Percentiles rank a stretch among this genome's conserved stretches.
Evolutionary conservation across 1,284 basidiomycete genomes (phyloP).

Genomic region (Takashimella tepidaria): DNA sequence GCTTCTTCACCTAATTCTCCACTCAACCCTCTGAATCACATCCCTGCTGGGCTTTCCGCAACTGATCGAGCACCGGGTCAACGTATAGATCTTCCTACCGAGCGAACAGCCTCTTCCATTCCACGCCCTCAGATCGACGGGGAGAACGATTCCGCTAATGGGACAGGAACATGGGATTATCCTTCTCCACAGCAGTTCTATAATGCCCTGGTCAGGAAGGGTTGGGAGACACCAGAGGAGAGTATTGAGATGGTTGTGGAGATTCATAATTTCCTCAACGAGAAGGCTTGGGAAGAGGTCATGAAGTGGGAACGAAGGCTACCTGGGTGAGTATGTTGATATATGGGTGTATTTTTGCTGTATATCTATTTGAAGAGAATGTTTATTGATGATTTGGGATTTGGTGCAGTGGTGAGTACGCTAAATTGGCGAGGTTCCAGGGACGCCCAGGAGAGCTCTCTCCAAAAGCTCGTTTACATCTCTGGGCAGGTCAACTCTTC

Average conservation of each 20-base stretch:
- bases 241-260: constrained; percentile 95
- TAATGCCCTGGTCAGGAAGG: constrained; percentile 93
- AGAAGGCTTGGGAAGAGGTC: constrained; percentile 93
- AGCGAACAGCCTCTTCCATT: constrained; percentile 76
- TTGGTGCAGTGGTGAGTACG: constrained; percentile 48
- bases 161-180: constrained; percentile 74
- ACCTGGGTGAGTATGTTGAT: constrained; percentile 46
- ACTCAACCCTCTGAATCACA: constrained; percentile 81
- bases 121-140: constrained; percentile 59
- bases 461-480: constrained; percentile 77
- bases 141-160: constrained; percentile 37
- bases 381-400: neutral
- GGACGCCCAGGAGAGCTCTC: constrained; percentile 79
- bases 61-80: constrained; percentile 46
- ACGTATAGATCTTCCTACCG: constrained; percentile 61
- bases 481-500: constrained; percentile 79
- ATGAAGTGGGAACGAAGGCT: constrained; percentile 82
- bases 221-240: constrained; percentile 96
- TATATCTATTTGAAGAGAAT: neutral
- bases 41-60: constrained; percentile 64
- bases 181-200: constrained; percentile 98
- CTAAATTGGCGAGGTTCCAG: constrained; percentile 74
- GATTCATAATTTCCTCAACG: constrained; percentile 98
- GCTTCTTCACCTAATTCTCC: constrained; percentile 4
- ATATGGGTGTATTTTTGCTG: neutral